These are phyloP conservation scores for Chenopodium berlandieri DNA, from an alignment of 148 eudicot genomes.

Conservation along the genomic window DNA sequence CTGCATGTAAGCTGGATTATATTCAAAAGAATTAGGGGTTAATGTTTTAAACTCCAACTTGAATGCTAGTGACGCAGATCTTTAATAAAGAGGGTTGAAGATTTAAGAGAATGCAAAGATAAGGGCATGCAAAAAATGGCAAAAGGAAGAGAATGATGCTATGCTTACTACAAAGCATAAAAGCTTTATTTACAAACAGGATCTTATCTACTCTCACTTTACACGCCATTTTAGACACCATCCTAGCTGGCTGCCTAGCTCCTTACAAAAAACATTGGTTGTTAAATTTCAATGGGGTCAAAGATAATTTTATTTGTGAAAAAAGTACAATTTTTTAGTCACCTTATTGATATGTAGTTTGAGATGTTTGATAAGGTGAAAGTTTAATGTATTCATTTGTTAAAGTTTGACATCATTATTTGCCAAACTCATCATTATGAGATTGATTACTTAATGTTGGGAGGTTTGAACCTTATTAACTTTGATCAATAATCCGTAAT, in stretches of 20 bases:
- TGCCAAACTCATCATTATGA: too few species aligned
- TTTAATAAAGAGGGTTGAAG: constrained; percentile 23
- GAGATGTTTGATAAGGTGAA: constrained; percentile 13
- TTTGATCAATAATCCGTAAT: too few species aligned
- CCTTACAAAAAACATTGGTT: constrained; percentile 5
- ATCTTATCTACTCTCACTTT: constrained; percentile 35
- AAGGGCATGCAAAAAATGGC: background rate
- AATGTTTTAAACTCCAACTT: background rate
- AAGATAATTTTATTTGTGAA: too few species aligned
- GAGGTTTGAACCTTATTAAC: too few species aligned
- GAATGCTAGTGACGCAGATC: constrained; percentile 28
- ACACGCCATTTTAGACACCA: constrained; percentile 18
- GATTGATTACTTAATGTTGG: too few species aligned
- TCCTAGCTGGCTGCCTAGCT: background rate
- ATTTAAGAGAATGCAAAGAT: constrained; percentile 4
- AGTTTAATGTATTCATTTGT: too few species aligned
- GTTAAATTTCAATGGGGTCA: background rate
- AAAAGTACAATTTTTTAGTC: background rate
- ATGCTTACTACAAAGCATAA: constrained; percentile 18
- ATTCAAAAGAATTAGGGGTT: background rate
- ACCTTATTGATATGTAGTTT: constrained; percentile 12
- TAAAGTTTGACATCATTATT: too few species aligned
- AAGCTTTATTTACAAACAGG: constrained; percentile 15
- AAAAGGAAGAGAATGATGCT: constrained; percentile 1
- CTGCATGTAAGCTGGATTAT: too few species aligned